Conservation (phyloP, 768 basidiomycete genomes). For the Suillus ampliporus region DNA sequence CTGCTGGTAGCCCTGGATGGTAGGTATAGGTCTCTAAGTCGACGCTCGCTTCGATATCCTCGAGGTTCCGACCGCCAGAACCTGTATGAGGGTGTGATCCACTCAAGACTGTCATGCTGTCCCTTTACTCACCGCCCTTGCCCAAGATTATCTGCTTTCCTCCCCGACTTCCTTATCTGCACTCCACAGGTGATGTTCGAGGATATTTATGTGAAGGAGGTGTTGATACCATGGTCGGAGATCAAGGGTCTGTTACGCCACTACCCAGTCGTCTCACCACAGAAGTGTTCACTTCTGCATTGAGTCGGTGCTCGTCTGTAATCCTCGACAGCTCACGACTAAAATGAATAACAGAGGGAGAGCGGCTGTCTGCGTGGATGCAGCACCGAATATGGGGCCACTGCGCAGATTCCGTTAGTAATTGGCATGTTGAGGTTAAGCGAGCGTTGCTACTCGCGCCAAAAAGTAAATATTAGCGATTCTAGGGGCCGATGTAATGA, state of each 20-base stretch:
- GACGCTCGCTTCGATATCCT: slow-evolving; percentile 56
- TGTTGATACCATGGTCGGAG: slow-evolving; percentile 76
- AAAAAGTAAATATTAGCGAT: slow-evolving; percentile 95
- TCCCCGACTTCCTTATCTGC: slow-evolving; percentile 73
- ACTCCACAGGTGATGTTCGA: slow-evolving; percentile 84
- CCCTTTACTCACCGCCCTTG: slow-evolving; percentile 40
- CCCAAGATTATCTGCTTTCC: slow-evolving; percentile 65
- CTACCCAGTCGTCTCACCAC: slow-evolving; percentile 88
- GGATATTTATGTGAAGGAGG: slow-evolving; percentile 70
- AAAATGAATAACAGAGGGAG: slow-evolving; percentile 89
- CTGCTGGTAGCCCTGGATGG: slow-evolving; percentile 49
- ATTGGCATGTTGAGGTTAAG: background rate
- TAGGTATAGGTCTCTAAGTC: slow-evolving; percentile 72
- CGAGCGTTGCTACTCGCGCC: slow-evolving; percentile 56
- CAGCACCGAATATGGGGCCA: slow-evolving; percentile 89
- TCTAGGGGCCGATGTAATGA: slow-evolving; percentile 40
- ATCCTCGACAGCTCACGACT: slow-evolving; percentile 89
- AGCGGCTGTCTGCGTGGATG: slow-evolving; percentile 79
- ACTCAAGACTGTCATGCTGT: slow-evolving; percentile 49
- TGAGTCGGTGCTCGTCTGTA: slow-evolving; percentile 83
- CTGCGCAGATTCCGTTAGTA: slow-evolving; percentile 42
- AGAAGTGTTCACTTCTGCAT: slow-evolving; percentile 94
- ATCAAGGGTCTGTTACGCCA: slow-evolving; percentile 87
- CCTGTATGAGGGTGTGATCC: slow-evolving; percentile 33
- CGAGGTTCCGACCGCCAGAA: slow-evolving; percentile 56